phyloP scores from a whole-genome alignment of 139 green algal genomes.

The Eudorina sp. region DNA sequence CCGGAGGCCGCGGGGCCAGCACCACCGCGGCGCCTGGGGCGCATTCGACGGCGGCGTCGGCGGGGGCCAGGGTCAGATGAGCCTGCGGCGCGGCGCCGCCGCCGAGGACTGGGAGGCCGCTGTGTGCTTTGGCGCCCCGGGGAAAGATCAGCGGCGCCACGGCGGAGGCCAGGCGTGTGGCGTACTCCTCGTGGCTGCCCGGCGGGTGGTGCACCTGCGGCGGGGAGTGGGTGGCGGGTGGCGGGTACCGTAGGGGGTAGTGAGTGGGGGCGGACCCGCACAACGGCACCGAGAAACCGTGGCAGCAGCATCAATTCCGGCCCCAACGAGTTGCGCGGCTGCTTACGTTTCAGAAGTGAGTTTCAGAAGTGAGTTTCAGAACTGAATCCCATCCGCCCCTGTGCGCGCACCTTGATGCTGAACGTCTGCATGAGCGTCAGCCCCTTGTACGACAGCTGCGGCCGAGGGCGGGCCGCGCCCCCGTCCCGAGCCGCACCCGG shows the following conservation, averaged over 20 bases:
- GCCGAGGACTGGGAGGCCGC: background rate
- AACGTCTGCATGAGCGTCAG: slow-evolving; percentile 10
- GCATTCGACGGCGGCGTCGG: background rate
- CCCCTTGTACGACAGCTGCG: background rate
- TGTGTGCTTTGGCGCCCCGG: too few relatives aligned
- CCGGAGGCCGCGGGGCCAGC: background rate
- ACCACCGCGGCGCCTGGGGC: background rate
- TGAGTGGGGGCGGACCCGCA: background rate
- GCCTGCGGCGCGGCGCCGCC: background rate
- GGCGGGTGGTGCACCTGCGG: slow-evolving; percentile 22
- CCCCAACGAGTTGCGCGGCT: background rate
- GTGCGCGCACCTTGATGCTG: slow-evolving; percentile 46
- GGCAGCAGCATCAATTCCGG: background rate
- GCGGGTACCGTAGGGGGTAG: too few relatives aligned
- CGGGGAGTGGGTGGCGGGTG: too few relatives aligned
- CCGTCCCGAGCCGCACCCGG: background rate
- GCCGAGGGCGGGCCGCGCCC: background rate
- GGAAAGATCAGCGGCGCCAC: slow-evolving; percentile 23
- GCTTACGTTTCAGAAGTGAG: too few relatives aligned
- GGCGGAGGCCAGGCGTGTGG: background rate
- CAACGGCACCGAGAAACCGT: background rate
- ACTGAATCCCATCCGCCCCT: too few relatives aligned
- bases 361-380: too few relatives aligned
- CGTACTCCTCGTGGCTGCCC: slow-evolving; percentile 32
- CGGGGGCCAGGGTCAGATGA: background rate